These are phyloP conservation scores for Globisporangium orthogonon DNA, from an alignment of 352 stramenopile genomes.

Conservation along the genomic window DNA sequence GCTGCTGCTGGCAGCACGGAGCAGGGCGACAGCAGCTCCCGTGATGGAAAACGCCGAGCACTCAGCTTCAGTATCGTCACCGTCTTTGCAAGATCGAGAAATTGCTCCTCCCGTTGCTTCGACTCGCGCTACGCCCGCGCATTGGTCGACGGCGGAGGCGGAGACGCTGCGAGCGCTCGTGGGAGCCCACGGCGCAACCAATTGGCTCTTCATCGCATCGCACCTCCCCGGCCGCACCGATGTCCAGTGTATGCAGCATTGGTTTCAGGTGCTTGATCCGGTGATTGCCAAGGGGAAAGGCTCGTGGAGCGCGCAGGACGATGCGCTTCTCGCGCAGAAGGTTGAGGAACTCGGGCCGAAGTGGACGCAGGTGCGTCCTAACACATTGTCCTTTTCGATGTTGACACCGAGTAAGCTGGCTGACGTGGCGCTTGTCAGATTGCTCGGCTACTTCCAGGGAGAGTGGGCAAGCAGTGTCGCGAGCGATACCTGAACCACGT, in stretches of 20 bases:
- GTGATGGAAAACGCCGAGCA: not conserved
- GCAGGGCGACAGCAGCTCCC: too few relatives aligned
- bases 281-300: conserved; percentile 51
- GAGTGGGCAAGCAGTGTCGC: conserved; percentile 64
- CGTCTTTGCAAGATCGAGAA: not conserved
- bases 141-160: conserved; percentile 20
- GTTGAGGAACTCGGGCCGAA: conserved; percentile 36
- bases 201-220: conserved; percentile 74
- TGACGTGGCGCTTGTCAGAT: conserved; percentile 25
- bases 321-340: conserved; percentile 33
- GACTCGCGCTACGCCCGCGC: conserved; percentile 7
- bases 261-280: conserved; percentile 48
- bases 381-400: too few relatives aligned
- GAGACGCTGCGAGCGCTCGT: conserved; percentile 32
- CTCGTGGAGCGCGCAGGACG: conserved; percentile 45
- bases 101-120: not conserved
- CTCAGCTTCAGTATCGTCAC: not conserved
- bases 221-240: conserved; percentile 62
- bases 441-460: conserved; percentile 39
- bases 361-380: conserved; percentile 45
- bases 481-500: conserved; percentile 67
- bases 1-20: conserved; percentile 16
- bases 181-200: conserved; percentile 34
- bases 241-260: conserved; percentile 75
- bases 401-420: not conserved